Evolutionary conservation across 768 basidiomycete genomes (phyloP), one percentile per base, ranked within the genome.

Genomic region (Russula vinacea): DNA sequence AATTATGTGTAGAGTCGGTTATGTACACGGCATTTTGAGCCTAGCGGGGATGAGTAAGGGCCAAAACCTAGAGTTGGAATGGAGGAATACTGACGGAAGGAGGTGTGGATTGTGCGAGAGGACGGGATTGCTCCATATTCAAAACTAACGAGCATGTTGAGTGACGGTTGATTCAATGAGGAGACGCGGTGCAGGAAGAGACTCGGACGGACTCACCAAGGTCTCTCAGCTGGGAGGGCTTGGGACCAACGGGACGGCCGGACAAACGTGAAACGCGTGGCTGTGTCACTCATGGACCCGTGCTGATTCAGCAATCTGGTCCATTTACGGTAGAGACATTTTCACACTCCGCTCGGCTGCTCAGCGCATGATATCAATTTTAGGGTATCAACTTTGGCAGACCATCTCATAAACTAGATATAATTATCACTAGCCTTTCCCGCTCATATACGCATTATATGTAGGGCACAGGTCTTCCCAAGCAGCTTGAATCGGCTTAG

Each of bases 221-320:
- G 55, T 51, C 59, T 60, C 54, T 29, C 44, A 56, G 40, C 11
- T 40, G 11, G 26, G 37, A 32, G 54, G 44, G 39, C 54, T 61
- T 52, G 64, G 63, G 64, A 61, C 64, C 59, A 56, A 61, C 42
- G 63, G 53, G 64, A 65, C 64, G 39, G 59, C 53, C 29, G 64
- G 64, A 65, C 64, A 45, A 29, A 51, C 58, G 58, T 54, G 54
- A 65, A 60, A 61, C 64, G 53, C 59, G 64, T 56, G 64, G 64
- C 59, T 61, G 59, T 61, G 64, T 50, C 49, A 39, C 49, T 61
- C 64, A 61, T 65, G 64, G 64, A 65, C 64, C 64, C 64, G 3
- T 10, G 50, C 59, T 61, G 45, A 65, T 49, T 55, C 22, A 62
- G 24, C 44, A 7, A 17, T 26, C n/a, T 53, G 60, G 60, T 61